Percentiles rank a stretch among this genome's conserved stretches.
Evolutionary conservation across 306 rosid species (phyloP).

Genomic region (Cucurbita argyrosperma): DNA sequence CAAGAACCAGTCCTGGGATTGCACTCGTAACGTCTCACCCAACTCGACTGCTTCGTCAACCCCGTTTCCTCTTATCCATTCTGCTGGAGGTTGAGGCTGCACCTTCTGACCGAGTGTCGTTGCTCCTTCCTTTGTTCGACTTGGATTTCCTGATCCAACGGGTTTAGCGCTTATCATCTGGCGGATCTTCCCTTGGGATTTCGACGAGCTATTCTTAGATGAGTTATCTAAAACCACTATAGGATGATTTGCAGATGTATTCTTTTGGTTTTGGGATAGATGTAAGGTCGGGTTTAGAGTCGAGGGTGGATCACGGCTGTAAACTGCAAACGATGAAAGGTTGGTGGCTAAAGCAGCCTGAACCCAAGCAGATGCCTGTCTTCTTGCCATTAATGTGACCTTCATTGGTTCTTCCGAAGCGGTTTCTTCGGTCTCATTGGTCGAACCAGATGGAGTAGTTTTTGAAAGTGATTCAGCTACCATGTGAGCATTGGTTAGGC

Average conservation of each 20-base stretch:
- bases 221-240: constrained; percentile 56
- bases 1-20: constrained; percentile 73
- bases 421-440: constrained; percentile 42
- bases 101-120: constrained; percentile 34
- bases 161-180: constrained; percentile 27
- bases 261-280: constrained; percentile 46
- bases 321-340: constrained; percentile 60
- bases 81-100: constrained; percentile 37
- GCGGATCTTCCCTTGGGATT: constrained; percentile 39
- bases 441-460: constrained; percentile 28
- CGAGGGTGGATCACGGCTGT: constrained; percentile 31
- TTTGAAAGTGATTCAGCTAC: constrained; percentile 54
- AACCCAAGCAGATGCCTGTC: constrained; percentile 67
- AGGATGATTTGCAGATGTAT: constrained; percentile 32
- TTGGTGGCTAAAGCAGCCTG: constrained; percentile 76
- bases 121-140: constrained; percentile 33
- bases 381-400: constrained; percentile 42
- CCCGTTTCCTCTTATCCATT: constrained; percentile 74
- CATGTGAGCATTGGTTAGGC: constrained; percentile 33
- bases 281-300: constrained; percentile 24
- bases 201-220: constrained; percentile 32
- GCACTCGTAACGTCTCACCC: constrained; percentile 44
- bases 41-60: constrained; percentile 53
- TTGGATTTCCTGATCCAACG: constrained; percentile 30
- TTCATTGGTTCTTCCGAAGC: constrained; percentile 47